Percentiles rank a stretch among this genome's conserved stretches.
These are phyloP conservation scores for Hibiscus mutabilis DNA, from an alignment of 345 rosid species.

Conservation along the genomic window DNA sequence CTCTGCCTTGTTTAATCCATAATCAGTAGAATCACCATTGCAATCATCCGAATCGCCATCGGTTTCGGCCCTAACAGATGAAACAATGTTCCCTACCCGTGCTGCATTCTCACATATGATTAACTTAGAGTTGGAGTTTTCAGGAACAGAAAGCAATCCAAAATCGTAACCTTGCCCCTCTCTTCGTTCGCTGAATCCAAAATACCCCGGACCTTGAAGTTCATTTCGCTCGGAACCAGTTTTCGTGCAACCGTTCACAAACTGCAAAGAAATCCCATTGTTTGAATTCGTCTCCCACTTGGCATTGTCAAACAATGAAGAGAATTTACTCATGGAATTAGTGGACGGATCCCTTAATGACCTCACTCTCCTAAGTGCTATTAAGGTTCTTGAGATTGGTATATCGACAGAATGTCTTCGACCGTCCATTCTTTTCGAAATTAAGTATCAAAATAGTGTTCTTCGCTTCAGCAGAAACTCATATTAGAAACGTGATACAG, in stretches of 20 bases:
- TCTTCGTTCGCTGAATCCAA: slow-evolving; percentile 22
- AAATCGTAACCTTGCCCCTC: slow-evolving; percentile 29
- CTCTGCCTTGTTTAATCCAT: slow-evolving; percentile 23
- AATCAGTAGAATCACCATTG: slow-evolving; percentile 11
- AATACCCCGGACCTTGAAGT: slow-evolving; percentile 21
- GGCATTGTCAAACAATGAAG: slow-evolving; percentile 69
- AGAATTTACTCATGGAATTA: slow-evolving; percentile 85
- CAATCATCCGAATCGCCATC: slow-evolving; percentile 18
- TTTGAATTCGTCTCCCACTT: slow-evolving; percentile 81
- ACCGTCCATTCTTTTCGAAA: slow-evolving; percentile 46
- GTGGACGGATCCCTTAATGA: slow-evolving; percentile 94
- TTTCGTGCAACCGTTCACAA: slow-evolving; percentile 24
- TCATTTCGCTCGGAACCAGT: slow-evolving; percentile 25
- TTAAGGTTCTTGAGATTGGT: slow-evolving; percentile 84
- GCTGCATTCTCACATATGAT: slow-evolving; percentile 18
- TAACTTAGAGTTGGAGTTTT: slow-evolving; percentile 19
- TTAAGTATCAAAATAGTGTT: neutral
- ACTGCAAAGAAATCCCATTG: slow-evolving; percentile 62
- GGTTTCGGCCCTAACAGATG: slow-evolving; percentile 6
- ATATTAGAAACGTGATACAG: slow-evolving; percentile 13
- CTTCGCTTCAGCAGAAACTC: slow-evolving; percentile 9
- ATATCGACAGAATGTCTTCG: slow-evolving; percentile 85
- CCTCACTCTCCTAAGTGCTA: slow-evolving; percentile 83
- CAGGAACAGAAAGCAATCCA: slow-evolving; percentile 17
- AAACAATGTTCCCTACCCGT: slow-evolving; percentile 13